Evolutionary conservation across 768 basidiomycete species (phyloP).

Genomic region (Sarcodon aspratus): DNA sequence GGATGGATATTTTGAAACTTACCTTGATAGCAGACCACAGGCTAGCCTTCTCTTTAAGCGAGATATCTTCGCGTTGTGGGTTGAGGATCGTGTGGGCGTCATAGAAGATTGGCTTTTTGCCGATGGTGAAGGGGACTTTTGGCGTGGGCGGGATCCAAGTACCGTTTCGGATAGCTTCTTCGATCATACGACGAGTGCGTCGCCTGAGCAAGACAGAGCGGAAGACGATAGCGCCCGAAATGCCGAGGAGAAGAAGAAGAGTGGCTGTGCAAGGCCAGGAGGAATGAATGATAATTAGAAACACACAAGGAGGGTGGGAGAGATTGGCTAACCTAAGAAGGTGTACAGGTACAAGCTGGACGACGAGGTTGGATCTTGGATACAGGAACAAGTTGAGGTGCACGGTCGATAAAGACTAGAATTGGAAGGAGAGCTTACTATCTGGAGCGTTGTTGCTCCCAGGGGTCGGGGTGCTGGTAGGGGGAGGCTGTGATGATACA

Average conservation of each 20-base stretch:
- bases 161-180: conserved; percentile 54
- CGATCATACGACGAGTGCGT: conserved; percentile 44
- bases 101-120: conserved; percentile 36
- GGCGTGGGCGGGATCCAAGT: conserved; percentile 34
- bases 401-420: no score
- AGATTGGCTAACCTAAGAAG: neutral
- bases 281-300: neutral
- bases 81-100: conserved; percentile 21
- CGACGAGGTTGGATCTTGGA: neutral
- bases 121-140: conserved; percentile 25
- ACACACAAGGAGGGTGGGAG: neutral
- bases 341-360: neutral
- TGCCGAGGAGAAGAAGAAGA: conserved; percentile 51
- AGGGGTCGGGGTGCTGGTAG: no score
- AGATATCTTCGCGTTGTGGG: no score
- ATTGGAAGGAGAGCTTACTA: no score
- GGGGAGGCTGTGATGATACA: no score
- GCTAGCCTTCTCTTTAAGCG: neutral
- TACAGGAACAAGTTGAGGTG: no score
- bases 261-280: conserved; percentile 35
- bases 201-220: conserved; percentile 56
- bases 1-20: neutral
- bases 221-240: conserved; percentile 57
- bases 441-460: no score
- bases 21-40: neutral